These are phyloP conservation scores for Penicillium sp. DNA, from an alignment of 2,329 filamentous ascomycete species.

Conservation along the genomic window DNA sequence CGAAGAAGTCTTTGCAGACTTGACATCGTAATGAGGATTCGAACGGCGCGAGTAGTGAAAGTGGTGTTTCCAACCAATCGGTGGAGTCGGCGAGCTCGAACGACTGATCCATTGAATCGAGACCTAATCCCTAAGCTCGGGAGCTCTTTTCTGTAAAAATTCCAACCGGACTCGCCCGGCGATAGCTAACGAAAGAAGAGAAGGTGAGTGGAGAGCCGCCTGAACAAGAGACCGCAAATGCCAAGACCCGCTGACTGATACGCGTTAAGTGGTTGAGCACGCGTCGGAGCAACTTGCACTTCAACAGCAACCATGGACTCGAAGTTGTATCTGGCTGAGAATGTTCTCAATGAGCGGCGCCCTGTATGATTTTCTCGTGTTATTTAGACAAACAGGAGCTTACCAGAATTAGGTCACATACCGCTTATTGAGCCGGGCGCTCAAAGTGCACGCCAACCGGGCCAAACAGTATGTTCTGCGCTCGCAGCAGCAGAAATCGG, in stretches of 20 bases:
- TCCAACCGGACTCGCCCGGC: neutral
- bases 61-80: conserved; percentile 51
- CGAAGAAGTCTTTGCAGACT: conserved; percentile 97
- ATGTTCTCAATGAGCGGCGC: conserved; percentile 72
- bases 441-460: conserved; percentile 79
- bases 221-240: conserved; percentile 14
- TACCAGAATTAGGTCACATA: conserved; percentile 70
- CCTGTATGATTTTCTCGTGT: conserved; percentile 54
- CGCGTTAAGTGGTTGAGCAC: conserved; percentile 44
- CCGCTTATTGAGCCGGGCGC: conserved; percentile 74
- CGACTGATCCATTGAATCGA: conserved; percentile 34
- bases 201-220: conserved; percentile 12
- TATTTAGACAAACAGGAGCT: conserved; percentile 1
- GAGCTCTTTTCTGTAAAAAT: neutral
- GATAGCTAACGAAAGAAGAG: conserved; percentile 7
- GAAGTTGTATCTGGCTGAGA: conserved; percentile 70
- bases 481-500: neutral
- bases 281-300: conserved; percentile 29
- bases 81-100: conserved; percentile 47
- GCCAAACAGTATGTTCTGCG: conserved; percentile 75
- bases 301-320: conserved; percentile 53
- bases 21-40: conserved; percentile 89
- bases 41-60: conserved; percentile 51
- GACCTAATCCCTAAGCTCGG: neutral
- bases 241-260: conserved; percentile 45